phyloP scores from a whole-genome alignment of 139 green algal species.

The Tetradesmus lagerheimii region DNA sequence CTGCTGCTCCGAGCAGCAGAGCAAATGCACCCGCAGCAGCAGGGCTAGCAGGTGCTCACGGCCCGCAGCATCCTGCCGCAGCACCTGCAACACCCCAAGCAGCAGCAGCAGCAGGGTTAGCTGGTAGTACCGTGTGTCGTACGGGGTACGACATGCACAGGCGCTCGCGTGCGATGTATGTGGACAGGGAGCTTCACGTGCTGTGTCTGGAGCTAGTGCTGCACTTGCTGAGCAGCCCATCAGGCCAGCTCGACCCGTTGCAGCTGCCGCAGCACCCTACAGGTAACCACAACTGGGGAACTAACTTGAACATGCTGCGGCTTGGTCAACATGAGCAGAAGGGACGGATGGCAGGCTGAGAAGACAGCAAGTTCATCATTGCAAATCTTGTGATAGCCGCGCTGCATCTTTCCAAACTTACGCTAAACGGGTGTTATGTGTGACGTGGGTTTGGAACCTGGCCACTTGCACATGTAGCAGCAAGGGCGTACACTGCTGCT shows the following conservation, averaged over 20 bases:
- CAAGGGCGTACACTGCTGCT: too few relatives aligned
- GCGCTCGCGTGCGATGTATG: slow-evolving; percentile 3
- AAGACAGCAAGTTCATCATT: too few relatives aligned
- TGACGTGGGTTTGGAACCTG: too few relatives aligned
- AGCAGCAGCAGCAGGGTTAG: not conserved
- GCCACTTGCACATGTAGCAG: too few relatives aligned
- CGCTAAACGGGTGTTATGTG: too few relatives aligned
- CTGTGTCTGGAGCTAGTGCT: slow-evolving; percentile 38
- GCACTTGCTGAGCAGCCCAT: slow-evolving; percentile 15
- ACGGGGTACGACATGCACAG: not conserved
- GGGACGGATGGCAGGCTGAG: too few relatives aligned
- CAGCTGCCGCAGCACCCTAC: slow-evolving; percentile 34
- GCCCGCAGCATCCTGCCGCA: not conserved
- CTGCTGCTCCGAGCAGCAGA: not conserved
- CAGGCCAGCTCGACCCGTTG: slow-evolving; percentile 29
- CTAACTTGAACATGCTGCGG: not conserved
- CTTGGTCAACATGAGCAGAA: too few relatives aligned
- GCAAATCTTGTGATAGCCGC: too few relatives aligned
- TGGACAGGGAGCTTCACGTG: slow-evolving; percentile 28
- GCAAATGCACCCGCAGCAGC: too few relatives aligned
- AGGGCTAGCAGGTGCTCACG: not conserved
- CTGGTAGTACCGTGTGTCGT: not conserved
- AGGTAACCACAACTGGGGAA: not conserved
- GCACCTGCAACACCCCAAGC: not conserved
- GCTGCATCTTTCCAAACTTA: too few relatives aligned